Conservation (phyloP, 345 rosid genomes). For the Citrus cavaleriei region DNA sequence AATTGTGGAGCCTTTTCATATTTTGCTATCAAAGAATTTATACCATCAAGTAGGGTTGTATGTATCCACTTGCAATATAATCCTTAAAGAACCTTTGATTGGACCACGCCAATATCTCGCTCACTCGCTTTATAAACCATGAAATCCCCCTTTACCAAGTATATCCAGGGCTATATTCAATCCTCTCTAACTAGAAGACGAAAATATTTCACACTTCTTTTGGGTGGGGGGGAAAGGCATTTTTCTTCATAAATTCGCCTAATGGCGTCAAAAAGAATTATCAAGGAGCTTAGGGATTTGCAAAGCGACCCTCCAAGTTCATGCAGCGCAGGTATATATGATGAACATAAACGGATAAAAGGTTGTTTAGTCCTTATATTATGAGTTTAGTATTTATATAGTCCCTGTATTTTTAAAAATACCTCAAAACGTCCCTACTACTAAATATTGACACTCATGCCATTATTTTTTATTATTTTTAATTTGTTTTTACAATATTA, state of each 20-base stretch:
- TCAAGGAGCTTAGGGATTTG: slow-evolving; percentile 27
- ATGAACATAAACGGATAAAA: not conserved
- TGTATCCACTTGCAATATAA: not conserved
- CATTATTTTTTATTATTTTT: too few relatives aligned
- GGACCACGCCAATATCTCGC: not conserved
- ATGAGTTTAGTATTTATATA: too few relatives aligned
- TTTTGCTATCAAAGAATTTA: slow-evolving; percentile 6
- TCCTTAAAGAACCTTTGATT: not conserved
- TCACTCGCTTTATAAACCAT: not conserved
- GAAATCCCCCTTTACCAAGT: not conserved
- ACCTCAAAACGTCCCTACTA: too few relatives aligned
- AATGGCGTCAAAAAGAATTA: slow-evolving; percentile 31
- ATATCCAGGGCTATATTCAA: not conserved
- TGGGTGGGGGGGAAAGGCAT: too few relatives aligned
- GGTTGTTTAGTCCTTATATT: too few relatives aligned
- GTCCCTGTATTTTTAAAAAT: too few relatives aligned
- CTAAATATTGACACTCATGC: too few relatives aligned
- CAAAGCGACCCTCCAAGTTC: slow-evolving; percentile 33
- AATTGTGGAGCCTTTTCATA: not conserved
- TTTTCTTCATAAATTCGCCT: not conserved
- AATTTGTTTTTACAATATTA: too few relatives aligned
- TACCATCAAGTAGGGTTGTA: not conserved
- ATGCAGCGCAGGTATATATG: slow-evolving; percentile 23
- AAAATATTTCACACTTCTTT: too few relatives aligned
- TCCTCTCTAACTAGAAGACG: not conserved